Base-by-base conservation (phyloP, 1,284 basidiomycete species). In the Caloboletus firmus region DNA sequence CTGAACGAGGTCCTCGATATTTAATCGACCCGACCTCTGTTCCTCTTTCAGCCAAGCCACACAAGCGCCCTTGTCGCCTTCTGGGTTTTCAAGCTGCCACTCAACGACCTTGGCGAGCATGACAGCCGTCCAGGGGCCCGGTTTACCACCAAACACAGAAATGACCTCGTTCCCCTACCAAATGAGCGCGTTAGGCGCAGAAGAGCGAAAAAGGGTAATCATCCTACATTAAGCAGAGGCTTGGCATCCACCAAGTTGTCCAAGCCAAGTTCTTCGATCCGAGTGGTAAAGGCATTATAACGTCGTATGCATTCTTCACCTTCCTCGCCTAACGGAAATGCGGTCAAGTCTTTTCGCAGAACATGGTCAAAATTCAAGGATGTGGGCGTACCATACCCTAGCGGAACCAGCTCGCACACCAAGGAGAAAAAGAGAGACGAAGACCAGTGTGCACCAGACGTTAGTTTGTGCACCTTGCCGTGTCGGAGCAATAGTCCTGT, bases 61-160 rank as follows among this genome's bases (percentile, higher is more conserved):
- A 65, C 91, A 93, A 9, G 86, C 81, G 5, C 84, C 85, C 62
- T 82, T 81, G 1, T 82, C 81, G 0, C 77, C 79, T 2, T 76
- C 64, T 0, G 93, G 91, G 67, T 93, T 74, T 35, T 83, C 84
- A 12, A 97, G 78, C 67, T 95, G 93, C 91, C 92, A 96, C 57
- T 85, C 81, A 22, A 91, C 68, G 39, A 96, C 78, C 36, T 78
- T 79, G 18, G 77, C 72, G n/a, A 91, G 76, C 18, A 88, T 79
- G 24, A 78, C 71, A 28, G 82, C 79, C 7, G 86, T 82, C 83
- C 91, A 87, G 2, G 82, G 80, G 1, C 92, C 91, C 1, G 86
- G 79, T 57, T 76, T 72, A 10, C 75, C 76, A 2, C 75, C 77
- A 9, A 95, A 76, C 5, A 83, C 67, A 24, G 73, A 59, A 7